Base-by-base conservation (phyloP, 371 early-diverging fungal genomes). In the Mortierella sp. region DNA sequence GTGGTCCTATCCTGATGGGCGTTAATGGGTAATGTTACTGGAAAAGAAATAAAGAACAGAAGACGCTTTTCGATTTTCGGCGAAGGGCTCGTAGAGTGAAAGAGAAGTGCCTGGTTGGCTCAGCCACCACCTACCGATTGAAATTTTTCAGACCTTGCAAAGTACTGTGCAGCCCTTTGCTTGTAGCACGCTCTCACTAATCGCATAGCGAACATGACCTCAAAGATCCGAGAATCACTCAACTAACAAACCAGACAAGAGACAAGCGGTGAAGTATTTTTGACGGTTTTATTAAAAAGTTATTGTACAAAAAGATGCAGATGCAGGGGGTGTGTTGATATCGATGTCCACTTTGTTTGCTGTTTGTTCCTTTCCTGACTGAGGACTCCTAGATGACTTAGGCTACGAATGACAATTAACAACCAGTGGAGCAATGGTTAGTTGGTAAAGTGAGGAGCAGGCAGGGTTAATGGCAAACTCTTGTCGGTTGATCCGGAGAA, bases 231-330 rank as follows among this genome's bases (percentile, higher is more conserved):
- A 21, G 6, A 60, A 7, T 9, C 68, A 6, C 21, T 8, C 1
- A 21, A 10, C 10, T 34, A 21, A 24, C 21, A 65, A 42, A 2
- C 68, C 10, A 16, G 9, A 11, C 21, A 34, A 65, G 38, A 24
- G 38, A 21, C 9, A 1, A 21, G 0, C 0, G 14, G 21, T 31
- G 34, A 21, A 19, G 28, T 52, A 19, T 21, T 47, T 63, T 50
- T 50, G 54, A 34, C 24, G 71, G 44, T 44, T 80, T 70, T 47
- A 60, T 79, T 34, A 63, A 47, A 58, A 45, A 26, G 45, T 45
- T 79, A 76, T 76, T 50, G 70, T 81, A 77, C 74, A 77, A 77
- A 65, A 60, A 76, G 76, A 76, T 80, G 80, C 76, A 72, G 60
- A 81, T 80, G 77, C 76, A 60, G 63, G 31, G 19, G 58, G 58